phyloP scores from a whole-genome alignment of 2,329 filamentous ascomycete genomes.

The Ophiostoma ips region DNA sequence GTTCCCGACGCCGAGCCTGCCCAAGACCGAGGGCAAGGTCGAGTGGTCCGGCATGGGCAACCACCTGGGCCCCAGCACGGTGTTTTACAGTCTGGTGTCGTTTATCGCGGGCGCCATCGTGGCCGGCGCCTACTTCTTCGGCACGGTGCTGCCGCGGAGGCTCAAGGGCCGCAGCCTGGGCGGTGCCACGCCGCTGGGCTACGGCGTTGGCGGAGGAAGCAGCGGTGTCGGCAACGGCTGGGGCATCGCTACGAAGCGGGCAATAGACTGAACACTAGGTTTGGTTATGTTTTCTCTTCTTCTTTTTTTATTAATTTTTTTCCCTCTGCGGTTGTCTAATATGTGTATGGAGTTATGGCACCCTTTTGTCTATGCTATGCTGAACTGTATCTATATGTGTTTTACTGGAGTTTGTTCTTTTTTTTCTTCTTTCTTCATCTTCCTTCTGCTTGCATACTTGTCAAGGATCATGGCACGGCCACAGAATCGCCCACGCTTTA shows the following conservation, averaged over 20 bases:
- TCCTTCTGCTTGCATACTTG: too few relatives aligned
- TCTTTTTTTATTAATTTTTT: neutral
- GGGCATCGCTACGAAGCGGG: constrained; percentile 33
- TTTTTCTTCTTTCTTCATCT: neutral
- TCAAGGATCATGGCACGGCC: neutral
- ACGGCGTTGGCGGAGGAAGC: constrained; percentile 28
- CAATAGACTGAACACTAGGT: constrained; percentile 20
- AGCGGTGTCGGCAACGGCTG: constrained; percentile 42
- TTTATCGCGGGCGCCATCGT: constrained; percentile 42
- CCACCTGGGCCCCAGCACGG: constrained; percentile 47
- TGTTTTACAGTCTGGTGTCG: constrained; percentile 47
- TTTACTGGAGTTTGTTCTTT: neutral
- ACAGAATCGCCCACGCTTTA: neutral
- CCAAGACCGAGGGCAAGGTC: constrained; percentile 49
- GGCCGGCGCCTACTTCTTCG: constrained; percentile 46
- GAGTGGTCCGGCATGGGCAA: constrained; percentile 53
- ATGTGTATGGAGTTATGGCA: neutral
- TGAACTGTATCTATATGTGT: neutral
- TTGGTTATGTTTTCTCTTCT: neutral
- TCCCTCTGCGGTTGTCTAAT: neutral
- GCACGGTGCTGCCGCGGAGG: constrained; percentile 41
- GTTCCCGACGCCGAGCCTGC: constrained; percentile 64
- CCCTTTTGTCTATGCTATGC: neutral
- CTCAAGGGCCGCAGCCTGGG: constrained; percentile 37
- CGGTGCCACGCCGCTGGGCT: constrained; percentile 43